Base-by-base conservation (phyloP, 2,329 filamentous ascomycete genomes). In the Tolypocladium ophioglossoides region DNA sequence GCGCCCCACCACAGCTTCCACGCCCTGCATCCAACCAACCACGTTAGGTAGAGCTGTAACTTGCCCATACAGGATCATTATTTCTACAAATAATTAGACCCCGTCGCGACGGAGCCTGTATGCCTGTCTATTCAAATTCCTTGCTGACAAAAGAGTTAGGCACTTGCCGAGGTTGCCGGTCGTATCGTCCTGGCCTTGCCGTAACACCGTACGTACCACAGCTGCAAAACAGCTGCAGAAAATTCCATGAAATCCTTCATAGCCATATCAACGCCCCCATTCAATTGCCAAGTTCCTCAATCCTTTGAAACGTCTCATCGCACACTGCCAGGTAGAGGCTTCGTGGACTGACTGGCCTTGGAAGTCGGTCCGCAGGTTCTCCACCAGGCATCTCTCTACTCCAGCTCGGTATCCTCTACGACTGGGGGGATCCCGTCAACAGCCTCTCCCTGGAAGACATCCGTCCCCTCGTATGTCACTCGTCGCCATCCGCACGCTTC, bases 401-500 rank as follows among this genome's bases (percentile, higher is more conserved):
- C 77, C 62, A 74, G 71, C 32, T 74, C 75, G 27, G 71, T 70
- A 52, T 75, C 76, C 47, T 74, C 72, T 6, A 68, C 68, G 6
- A 70, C 63, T 1, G 71, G 62, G 2, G 70, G 65, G 1, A 80
- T 70, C 1, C 78, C 78, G 35, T 81, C 78, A 1, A 68, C 68
- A 2, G 76, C 74, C 60, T 85, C 82, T 20, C 81, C 82, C 20
- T 75, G 64, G 30, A 82, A 70, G 1, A 74, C 68, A 58, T 77
- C 72, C 50, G 73, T 77, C 61, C 75, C 76, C 63, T 84, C 81
- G 59, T 86, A 85, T 4, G 82, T 83, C 22, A 83, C 74, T 39
- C 83, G 74, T 53, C 76, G 76, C 84, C 84, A 87, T 51, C 83
- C 83, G 58, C 78, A 83, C 2, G 76, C 70, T 58, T 83, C 80